Evolutionary conservation across 108 stramenopile species (phyloP).

Genomic region (Stephanodiscus minutulus): DNA sequence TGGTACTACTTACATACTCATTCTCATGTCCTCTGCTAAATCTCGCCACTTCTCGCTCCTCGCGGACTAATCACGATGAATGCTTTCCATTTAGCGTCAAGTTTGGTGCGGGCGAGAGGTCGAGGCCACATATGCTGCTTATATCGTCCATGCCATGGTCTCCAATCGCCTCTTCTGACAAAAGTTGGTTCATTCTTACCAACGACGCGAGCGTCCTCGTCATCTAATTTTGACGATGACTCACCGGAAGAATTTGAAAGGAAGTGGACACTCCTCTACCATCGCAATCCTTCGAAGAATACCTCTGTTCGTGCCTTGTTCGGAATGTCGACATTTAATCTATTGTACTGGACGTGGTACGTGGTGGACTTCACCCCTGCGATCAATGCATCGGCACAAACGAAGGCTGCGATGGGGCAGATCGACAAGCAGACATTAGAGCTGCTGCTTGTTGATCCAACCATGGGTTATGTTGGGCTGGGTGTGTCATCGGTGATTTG

Average conservation of each 20-base stretch:
- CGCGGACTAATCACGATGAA: not conserved
- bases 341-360: conserved; percentile 58
- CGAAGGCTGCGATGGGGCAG: conserved; percentile 38
- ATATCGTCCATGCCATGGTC: not conserved
- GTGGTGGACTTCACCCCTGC: conserved; percentile 55
- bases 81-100: not conserved
- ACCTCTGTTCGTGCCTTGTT: conserved; percentile 36
- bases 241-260: not conserved
- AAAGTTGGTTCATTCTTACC: not conserved
- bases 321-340: conserved; percentile 46
- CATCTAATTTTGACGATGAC: conserved; percentile 11
- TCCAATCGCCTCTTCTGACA: not conserved
- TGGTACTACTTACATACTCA: no score
- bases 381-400: conserved; percentile 45
- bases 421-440: conserved; percentile 37
- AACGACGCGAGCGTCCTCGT: conserved; percentile 7
- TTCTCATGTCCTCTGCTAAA: no score
- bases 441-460: conserved; percentile 46
- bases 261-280: conserved; percentile 41
- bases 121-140: no score
- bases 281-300: conserved; percentile 44
- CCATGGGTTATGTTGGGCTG: conserved; percentile 56
- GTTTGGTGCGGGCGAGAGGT: not conserved
- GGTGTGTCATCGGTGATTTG: conserved; percentile 34
- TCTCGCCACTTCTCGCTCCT: not conserved